These are phyloP conservation scores for Botrytis porri DNA, from an alignment of 2,329 filamentous ascomycete genomes.

Conservation along the genomic window DNA sequence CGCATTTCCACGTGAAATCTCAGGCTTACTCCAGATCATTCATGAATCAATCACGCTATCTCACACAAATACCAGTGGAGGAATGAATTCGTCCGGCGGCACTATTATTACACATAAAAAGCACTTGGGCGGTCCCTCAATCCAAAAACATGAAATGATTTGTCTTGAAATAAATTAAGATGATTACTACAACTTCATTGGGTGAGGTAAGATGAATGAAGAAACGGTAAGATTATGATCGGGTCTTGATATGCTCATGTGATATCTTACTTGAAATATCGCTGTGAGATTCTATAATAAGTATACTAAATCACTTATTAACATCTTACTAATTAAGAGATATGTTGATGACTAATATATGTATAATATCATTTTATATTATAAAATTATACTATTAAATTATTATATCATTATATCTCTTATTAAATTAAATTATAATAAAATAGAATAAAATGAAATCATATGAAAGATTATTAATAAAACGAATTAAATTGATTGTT, in stretches of 20 bases:
- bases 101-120: not conserved
- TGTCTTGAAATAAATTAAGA: not conserved
- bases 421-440: too few relatives aligned
- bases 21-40: not conserved
- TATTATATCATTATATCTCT: too few relatives aligned
- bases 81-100: not conserved
- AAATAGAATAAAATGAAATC: too few relatives aligned
- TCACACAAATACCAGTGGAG: not conserved
- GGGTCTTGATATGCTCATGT: not conserved
- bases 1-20: not conserved
- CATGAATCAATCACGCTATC: not conserved
- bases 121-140: not conserved
- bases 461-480: too few relatives aligned
- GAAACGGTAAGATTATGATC: not conserved
- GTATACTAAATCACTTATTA: too few relatives aligned
- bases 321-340: too few relatives aligned
- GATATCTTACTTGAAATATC: conserved; percentile 7
- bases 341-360: too few relatives aligned
- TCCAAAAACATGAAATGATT: not conserved
- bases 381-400: too few relatives aligned
- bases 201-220: not conserved
- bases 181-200: not conserved
- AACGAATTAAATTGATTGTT: too few relatives aligned
- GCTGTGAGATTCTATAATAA: too few relatives aligned
- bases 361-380: too few relatives aligned